Evolutionary conservation across 2,329 filamentous ascomycete genomes (phyloP).

Genomic region (Colletotrichum zoysiae): DNA sequence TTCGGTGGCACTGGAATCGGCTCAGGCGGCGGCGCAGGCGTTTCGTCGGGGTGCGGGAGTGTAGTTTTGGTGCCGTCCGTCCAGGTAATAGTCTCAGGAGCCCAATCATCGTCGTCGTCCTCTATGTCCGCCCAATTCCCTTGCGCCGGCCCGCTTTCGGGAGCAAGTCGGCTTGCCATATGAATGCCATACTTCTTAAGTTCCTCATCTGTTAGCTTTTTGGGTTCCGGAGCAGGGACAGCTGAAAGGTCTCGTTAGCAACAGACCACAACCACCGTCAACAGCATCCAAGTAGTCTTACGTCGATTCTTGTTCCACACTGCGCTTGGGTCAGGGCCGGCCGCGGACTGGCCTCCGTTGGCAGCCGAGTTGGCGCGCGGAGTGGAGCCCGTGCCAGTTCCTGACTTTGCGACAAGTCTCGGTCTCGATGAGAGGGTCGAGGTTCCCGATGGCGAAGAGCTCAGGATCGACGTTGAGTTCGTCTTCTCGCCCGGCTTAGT

Average conservation of each 20-base stretch:
- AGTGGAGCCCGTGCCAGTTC: slow-evolving; percentile 67
- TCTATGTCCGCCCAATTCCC: slow-evolving; percentile 93
- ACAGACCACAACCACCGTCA: slow-evolving; percentile 1
- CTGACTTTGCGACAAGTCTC: slow-evolving; percentile 81
- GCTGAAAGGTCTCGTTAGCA: slow-evolving; percentile 57
- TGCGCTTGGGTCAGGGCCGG: slow-evolving; percentile 77
- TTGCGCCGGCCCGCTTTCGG: slow-evolving; percentile 80
- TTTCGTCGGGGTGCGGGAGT: slow-evolving; percentile 73
- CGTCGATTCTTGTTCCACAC: slow-evolving; percentile 94
- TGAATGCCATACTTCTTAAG: slow-evolving; percentile 90
- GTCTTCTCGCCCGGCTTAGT: slow-evolving; percentile 67
- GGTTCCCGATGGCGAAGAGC: slow-evolving; percentile 60
- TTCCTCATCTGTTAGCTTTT: slow-evolving; percentile 89
- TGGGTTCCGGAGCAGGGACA: slow-evolving; percentile 75
- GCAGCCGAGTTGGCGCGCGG: slow-evolving; percentile 56
- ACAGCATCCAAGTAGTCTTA: slow-evolving; percentile 56
- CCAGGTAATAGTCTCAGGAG: slow-evolving; percentile 87
- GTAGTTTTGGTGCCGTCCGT: slow-evolving; percentile 88
- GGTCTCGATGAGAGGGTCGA: slow-evolving; percentile 70
- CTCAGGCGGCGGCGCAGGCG: slow-evolving; percentile 46
- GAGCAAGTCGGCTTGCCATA: slow-evolving; percentile 81
- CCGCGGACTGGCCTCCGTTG: slow-evolving; percentile 70
- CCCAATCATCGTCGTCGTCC: slow-evolving; percentile 90
- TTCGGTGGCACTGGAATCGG: slow-evolving; percentile 47
- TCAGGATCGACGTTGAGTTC: slow-evolving; percentile 56